Conservation (phyloP, 2,329 filamentous ascomycete genomes). For the Madurella mycetomatis region DNA sequence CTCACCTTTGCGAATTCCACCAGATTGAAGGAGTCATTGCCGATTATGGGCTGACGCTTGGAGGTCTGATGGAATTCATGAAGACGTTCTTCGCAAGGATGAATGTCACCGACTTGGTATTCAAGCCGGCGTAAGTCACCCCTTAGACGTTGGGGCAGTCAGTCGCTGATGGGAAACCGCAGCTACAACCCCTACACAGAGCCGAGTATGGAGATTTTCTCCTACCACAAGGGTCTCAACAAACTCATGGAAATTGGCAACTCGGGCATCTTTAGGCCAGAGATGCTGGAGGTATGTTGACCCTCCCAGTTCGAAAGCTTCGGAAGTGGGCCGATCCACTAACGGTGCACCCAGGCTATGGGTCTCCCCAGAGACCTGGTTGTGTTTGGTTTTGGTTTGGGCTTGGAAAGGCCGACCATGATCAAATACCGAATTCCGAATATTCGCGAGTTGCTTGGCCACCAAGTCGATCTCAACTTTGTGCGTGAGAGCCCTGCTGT, state of each 20-base stretch:
- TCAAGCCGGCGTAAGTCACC: conserved; percentile 92
- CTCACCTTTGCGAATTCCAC: conserved; percentile 96
- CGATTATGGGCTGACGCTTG: conserved; percentile 87
- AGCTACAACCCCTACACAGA: conserved; percentile 88
- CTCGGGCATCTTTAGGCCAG: conserved; percentile 96
- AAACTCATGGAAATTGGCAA: conserved; percentile 98
- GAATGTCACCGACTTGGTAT: conserved; percentile 78
- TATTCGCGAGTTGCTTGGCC: conserved; percentile 85
- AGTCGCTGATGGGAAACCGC: conserved; percentile 4
- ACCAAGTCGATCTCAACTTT: conserved; percentile 92
- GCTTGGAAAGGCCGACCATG: conserved; percentile 93
- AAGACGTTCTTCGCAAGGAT: conserved; percentile 95
- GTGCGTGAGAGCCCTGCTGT: conserved; percentile 90
- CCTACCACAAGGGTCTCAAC: conserved; percentile 80
- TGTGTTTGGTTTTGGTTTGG: conserved; percentile 91
- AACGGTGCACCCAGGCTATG: conserved; percentile 8
- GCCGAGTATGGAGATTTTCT: conserved; percentile 97
- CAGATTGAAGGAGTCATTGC: conserved; percentile 98
- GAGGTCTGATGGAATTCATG: conserved; percentile 76
- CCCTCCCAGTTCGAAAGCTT: background rate
- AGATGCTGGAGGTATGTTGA: conserved; percentile 65
- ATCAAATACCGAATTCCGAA: conserved; percentile 90
- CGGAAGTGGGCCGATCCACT: background rate
- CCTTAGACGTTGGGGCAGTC: background rate
- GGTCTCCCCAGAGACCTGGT: conserved; percentile 64